A percentile compares a stretch with the other conserved stretches of the same genome.
phyloP scores from a whole-genome alignment of 495 filamentous ascomycete species.

The Tetracladium marchalianum region DNA sequence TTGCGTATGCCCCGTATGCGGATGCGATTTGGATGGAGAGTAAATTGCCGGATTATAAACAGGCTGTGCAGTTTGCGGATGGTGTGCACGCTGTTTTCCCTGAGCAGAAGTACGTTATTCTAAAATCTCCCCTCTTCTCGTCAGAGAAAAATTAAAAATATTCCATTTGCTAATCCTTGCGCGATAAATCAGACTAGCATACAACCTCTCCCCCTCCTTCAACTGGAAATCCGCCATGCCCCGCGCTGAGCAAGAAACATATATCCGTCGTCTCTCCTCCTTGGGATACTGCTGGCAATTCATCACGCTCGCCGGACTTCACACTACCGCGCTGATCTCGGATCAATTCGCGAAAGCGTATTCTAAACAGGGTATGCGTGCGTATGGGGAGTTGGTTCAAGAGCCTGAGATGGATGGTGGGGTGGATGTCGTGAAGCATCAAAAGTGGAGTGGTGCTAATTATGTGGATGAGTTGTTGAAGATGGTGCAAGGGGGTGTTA shows the following conservation, averaged over 20 bases:
- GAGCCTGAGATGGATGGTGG: constrained; percentile 89
- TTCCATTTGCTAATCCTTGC: background rate
- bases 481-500: constrained; percentile 94
- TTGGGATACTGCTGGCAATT: constrained; percentile 99
- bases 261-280: constrained; percentile 76
- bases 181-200: constrained; percentile 50
- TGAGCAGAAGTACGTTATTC: constrained; percentile 77
- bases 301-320: constrained; percentile 96
- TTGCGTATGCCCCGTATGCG: constrained; percentile 88
- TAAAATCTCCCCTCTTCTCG: background rate
- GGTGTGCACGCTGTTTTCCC: constrained; percentile 94
- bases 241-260: constrained; percentile 87
- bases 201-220: constrained; percentile 97
- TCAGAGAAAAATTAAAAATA: background rate
- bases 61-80: constrained; percentile 89
- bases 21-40: constrained; percentile 99
- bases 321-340: constrained; percentile 85
- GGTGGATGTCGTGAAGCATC: constrained; percentile 93
- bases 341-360: constrained; percentile 84
- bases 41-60: constrained; percentile 84
- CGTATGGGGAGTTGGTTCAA: constrained; percentile 93
- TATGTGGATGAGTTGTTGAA: constrained; percentile 91
- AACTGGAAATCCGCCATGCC: constrained; percentile 99
- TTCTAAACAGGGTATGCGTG: constrained; percentile 76
- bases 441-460: constrained; percentile 95